phyloP scores from a whole-genome alignment of 83 land plant genomes.

The Diphasiastrum complanatum region DNA sequence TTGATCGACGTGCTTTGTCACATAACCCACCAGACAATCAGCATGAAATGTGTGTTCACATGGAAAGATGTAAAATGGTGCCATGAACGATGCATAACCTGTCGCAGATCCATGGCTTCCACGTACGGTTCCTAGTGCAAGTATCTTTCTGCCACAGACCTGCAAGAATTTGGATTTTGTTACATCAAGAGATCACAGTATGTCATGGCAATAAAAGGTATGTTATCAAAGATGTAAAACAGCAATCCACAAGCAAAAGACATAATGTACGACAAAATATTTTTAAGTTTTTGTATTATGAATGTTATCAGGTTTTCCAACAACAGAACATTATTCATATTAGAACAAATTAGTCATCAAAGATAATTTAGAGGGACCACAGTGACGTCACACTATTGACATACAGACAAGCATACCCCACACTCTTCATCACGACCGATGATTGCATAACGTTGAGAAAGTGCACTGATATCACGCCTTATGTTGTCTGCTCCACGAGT shows the following conservation, averaged over 20 bases:
- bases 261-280: too few relatives aligned
- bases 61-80: constrained; percentile 94
- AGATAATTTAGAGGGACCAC: neutral
- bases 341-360: too few relatives aligned
- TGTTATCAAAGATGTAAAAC: too few relatives aligned
- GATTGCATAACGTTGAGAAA: constrained; percentile 84
- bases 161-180: constrained; percentile 23
- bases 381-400: neutral
- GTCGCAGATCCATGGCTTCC: constrained; percentile 31
- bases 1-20: constrained; percentile 52
- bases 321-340: too few relatives aligned
- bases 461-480: constrained; percentile 80
- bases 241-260: too few relatives aligned
- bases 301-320: too few relatives aligned
- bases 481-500: constrained; percentile 95
- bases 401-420: constrained; percentile 48
- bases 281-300: too few relatives aligned
- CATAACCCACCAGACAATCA: constrained; percentile 76
- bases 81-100: constrained; percentile 59
- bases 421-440: constrained; percentile 89
- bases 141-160: constrained; percentile 71
- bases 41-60: constrained; percentile 95
- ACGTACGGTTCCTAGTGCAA: constrained; percentile 42
- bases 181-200: too few relatives aligned
- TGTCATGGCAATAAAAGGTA: too few relatives aligned